These are phyloP conservation scores for Suillus subalutaceus DNA, from an alignment of 768 basidiomycete species.

Conservation along the genomic window DNA sequence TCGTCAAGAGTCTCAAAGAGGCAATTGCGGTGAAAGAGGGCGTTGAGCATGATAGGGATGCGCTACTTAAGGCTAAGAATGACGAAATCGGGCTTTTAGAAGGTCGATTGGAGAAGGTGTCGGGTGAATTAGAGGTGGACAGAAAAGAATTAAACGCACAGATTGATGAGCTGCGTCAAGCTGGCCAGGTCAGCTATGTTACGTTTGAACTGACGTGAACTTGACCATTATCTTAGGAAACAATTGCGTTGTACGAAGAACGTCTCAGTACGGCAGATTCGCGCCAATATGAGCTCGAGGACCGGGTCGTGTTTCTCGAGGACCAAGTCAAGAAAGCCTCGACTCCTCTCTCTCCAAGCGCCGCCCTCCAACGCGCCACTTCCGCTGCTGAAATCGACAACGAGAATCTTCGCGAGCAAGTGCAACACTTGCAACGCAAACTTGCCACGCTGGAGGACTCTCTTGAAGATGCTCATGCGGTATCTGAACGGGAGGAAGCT, in stretches of 20 bases:
- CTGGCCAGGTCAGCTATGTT: slow-evolving; percentile 71
- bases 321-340: slow-evolving; percentile 42
- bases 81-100: slow-evolving; percentile 62
- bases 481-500: slow-evolving; percentile 75
- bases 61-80: slow-evolving; percentile 57
- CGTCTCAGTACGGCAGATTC: slow-evolving; percentile 71
- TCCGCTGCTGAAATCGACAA: slow-evolving; percentile 94
- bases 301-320: slow-evolving; percentile 60
- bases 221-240: slow-evolving; percentile 59
- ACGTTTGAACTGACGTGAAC: slow-evolving; percentile 6
- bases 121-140: slow-evolving; percentile 56
- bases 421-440: slow-evolving; percentile 83
- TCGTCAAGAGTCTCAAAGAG: slow-evolving; percentile 53
- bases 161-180: slow-evolving; percentile 83
- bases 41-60: slow-evolving; percentile 50
- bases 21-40: slow-evolving; percentile 55
- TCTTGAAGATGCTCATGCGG: slow-evolving; percentile 73
- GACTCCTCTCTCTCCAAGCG: slow-evolving; percentile 36
- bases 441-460: slow-evolving; percentile 78
- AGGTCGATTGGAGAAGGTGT: slow-evolving; percentile 45
- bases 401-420: slow-evolving; percentile 86
- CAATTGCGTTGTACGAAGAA: slow-evolving; percentile 94
- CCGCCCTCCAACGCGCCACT: slow-evolving; percentile 43
- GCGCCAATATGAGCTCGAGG: slow-evolving; percentile 79
- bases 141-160: slow-evolving; percentile 68